phyloP scores from a whole-genome alignment of 208 protist genomes.

The Leishmania turanica region DNA sequence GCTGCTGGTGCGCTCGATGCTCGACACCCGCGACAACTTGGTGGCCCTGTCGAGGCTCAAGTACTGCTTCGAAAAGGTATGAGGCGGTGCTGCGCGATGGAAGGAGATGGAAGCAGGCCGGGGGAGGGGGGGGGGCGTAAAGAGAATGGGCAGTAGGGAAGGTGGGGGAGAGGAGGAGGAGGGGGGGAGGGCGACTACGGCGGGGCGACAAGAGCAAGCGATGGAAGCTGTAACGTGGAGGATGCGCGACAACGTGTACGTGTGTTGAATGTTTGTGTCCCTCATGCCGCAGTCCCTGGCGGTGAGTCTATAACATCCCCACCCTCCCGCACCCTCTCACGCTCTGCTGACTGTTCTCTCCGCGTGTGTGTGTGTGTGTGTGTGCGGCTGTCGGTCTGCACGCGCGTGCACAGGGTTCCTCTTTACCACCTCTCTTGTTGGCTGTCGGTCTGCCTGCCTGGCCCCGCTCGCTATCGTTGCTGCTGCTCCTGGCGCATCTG shows the following conservation, averaged over 20 bases:
- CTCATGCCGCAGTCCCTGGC: not conserved
- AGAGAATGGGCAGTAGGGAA: not conserved
- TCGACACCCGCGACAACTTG: slow-evolving; percentile 49
- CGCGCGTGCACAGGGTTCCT: not conserved
- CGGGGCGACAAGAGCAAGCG: not conserved
- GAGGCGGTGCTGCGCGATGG: not conserved
- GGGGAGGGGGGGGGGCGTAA: no score
- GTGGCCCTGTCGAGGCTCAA: slow-evolving; percentile 51
- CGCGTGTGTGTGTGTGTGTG: not conserved
- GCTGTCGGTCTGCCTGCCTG: not conserved
- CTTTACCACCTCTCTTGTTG: not conserved
- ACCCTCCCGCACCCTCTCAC: not conserved
- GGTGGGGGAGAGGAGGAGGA: no score
- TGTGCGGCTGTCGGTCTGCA: not conserved
- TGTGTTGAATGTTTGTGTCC: not conserved
- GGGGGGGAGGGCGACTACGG: not conserved
- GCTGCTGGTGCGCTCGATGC: slow-evolving; percentile 45
- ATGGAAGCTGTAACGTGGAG: not conserved
- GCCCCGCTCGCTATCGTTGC: no score
- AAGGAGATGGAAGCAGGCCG: not conserved
- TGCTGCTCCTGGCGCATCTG: not conserved
- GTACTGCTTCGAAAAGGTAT: slow-evolving; percentile 76
- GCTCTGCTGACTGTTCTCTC: not conserved
- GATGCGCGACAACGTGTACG: not conserved
- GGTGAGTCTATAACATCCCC: not conserved